Evolutionary conservation across 179 eudicot species (phyloP), one percentile per base, ranked within the genome.

Genomic region (Camellia oleifera): DNA sequence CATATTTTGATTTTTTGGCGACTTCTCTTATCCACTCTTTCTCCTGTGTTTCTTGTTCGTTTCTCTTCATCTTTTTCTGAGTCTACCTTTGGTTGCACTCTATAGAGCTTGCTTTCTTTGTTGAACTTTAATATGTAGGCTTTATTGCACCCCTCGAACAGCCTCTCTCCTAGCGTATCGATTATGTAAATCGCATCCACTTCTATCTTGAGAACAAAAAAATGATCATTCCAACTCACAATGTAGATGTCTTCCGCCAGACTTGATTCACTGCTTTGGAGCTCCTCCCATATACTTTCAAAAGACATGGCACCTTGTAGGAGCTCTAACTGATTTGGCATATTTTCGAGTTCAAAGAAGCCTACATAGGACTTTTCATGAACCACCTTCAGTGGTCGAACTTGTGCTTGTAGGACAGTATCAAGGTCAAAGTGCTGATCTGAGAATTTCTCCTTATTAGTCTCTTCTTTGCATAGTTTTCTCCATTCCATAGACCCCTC

Each of bases 151-250:
- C 87, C 87, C 56, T 84, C 87, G 48, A n/a, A 72, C 12, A 84
- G 76, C 68, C 87, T 78, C 63, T 84, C 87, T 32, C 86, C 83
- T 48, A 84, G 23, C 6, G 86, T 84, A 79, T 81, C 86, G 8
- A 84, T 84, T 50, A 77, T 81, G 76, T 84, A 84, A 50, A 77
- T 73, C 23, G 81, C 72, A 73, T 80, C 72, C 7, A 32, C 48
- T 74, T 84, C 86, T 66, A 77, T 75, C 61, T 81, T 84, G 8
- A 84, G 79, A 69, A 84, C 74, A 45, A 84, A 83, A 32, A 83
- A 83, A 46, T 83, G 85, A 68, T 83, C 85, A 71, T 83, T 83
- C 85, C 84, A 84, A 65, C 87, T 84, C 45, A 84, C 87, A 56
- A 84, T 64, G 62, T 78, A 81, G 63, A 84, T 75, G 3, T 80